phyloP scores from a whole-genome alignment of 495 filamentous ascomycete species.

The Halenospora varia region DNA sequence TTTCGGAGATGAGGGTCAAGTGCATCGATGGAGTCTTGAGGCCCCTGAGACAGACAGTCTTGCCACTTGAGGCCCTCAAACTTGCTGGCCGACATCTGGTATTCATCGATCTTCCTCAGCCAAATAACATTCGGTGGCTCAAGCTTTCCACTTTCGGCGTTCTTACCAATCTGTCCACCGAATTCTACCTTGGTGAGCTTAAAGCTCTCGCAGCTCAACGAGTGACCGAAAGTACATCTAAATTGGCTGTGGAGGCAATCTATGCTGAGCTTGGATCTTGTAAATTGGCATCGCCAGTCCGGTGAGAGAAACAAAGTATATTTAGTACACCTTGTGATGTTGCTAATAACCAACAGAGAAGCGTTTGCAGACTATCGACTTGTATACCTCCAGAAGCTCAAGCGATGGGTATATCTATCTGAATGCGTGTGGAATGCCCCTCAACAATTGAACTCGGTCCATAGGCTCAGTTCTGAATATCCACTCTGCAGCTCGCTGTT shows the following conservation, averaged over 20 bases:
- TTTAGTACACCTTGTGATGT: neutral
- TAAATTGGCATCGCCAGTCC: neutral
- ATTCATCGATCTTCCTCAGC: constrained; percentile 4
- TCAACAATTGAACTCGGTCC: neutral
- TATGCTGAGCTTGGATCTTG: neutral
- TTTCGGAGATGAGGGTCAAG: constrained; percentile 2
- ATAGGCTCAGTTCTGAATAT: constrained; percentile 1
- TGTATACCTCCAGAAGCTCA: constrained; percentile 1
- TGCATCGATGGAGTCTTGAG: constrained; percentile 2
- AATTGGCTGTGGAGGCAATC: neutral
- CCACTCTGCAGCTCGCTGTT: neutral
- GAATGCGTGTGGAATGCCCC: constrained; percentile 4
- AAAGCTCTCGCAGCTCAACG: constrained; percentile 6
- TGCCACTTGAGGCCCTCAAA: constrained; percentile 4
- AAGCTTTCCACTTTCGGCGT: constrained; percentile 1
- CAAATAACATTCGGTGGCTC: constrained; percentile 1
- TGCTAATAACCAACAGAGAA: neutral
- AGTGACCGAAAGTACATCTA: neutral
- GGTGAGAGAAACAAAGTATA: neutral
- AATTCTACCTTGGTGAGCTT: constrained; percentile 3
- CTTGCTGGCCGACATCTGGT: neutral
- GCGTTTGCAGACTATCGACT: constrained; percentile 2
- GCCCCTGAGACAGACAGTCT: neutral
- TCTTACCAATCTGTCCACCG: neutral
- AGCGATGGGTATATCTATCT: constrained; percentile 4